These are phyloP conservation scores for Albatrellus sp. DNA, from an alignment of 1,284 basidiomycete species.

Conservation along the genomic window DNA sequence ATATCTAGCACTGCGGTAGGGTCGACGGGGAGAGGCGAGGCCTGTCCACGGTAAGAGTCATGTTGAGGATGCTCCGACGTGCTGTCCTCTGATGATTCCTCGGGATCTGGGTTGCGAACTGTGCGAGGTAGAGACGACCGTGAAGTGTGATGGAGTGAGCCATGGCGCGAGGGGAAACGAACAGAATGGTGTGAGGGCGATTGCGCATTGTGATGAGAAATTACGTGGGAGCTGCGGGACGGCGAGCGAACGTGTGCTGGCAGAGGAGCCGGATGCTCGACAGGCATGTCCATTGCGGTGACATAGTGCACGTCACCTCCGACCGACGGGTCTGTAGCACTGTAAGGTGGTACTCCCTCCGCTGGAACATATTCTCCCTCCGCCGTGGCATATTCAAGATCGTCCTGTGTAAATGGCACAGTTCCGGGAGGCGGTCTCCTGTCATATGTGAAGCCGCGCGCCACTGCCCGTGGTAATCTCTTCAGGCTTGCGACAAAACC, in stretches of 20 bases:
- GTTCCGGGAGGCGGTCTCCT: slow-evolving; percentile 6
- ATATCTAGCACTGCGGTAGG: not conserved
- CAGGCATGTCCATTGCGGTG: slow-evolving; percentile 13
- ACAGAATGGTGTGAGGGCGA: slow-evolving; percentile 9
- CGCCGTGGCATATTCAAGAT: not conserved
- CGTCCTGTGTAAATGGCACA: not conserved
- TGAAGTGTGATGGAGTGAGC: slow-evolving; percentile 5
- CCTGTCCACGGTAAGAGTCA: not conserved
- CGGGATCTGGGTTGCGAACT: slow-evolving; percentile 12
- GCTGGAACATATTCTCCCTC: slow-evolving; percentile 3
- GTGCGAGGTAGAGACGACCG: slow-evolving; percentile 9
- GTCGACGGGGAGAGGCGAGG: not conserved
- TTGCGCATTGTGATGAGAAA: slow-evolving; percentile 6
- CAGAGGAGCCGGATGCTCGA: slow-evolving; percentile 7
- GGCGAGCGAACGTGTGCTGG: slow-evolving; percentile 2
- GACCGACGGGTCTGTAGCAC: slow-evolving; percentile 12
- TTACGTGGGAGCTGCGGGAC: slow-evolving; percentile 4
- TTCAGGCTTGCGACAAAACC: slow-evolving; percentile 18
- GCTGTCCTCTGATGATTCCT: slow-evolving; percentile 3
- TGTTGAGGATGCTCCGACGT: not conserved
- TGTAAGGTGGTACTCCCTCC: slow-evolving; percentile 15
- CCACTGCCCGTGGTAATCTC: slow-evolving; percentile 16
- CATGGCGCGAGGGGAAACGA: slow-evolving; percentile 8
- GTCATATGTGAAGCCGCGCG: slow-evolving; percentile 12
- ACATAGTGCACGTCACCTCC: slow-evolving; percentile 15